phyloP scores from a whole-genome alignment of 768 basidiomycete genomes.

The Hygrocybe coccinea region DNA sequence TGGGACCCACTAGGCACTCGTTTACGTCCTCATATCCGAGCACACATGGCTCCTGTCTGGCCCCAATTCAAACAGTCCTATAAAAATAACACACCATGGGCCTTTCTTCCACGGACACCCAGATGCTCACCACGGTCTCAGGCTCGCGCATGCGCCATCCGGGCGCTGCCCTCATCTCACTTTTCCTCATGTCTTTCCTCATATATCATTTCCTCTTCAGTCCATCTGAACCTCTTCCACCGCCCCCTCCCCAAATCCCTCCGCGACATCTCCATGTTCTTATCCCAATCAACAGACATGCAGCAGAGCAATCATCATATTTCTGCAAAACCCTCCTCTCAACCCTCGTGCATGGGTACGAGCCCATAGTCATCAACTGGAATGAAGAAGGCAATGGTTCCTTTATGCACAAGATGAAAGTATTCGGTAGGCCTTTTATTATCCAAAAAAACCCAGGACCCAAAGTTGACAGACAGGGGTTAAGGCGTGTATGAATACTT shows the following conservation, averaged over 20 bases:
- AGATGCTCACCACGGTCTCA: neutral
- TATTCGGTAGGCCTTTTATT: constrained; percentile 5
- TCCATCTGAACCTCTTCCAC: neutral
- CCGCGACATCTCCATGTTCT: neutral
- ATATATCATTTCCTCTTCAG: neutral
- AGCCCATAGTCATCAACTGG: constrained; percentile 13
- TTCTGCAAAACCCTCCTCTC: constrained; percentile 14
- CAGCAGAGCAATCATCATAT: neutral
- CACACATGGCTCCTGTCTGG: no score
- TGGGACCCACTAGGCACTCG: no score
- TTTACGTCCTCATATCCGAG: no score
- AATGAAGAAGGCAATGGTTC: constrained; percentile 8
- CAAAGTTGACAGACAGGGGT: neutral
- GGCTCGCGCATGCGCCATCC: neutral
- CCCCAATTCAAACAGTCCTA: no score
- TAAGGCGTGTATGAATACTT: constrained; percentile 10
- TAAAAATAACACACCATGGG: no score
- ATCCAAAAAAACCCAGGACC: neutral
- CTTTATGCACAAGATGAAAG: constrained; percentile 13
- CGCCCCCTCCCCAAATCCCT: neutral
- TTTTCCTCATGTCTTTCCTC: neutral
- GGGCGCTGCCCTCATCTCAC: neutral
- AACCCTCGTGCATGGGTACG: constrained; percentile 10
- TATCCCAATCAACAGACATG: constrained; percentile 4
- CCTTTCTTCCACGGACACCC: no score